Evolutionary conservation across 495 filamentous ascomycete genomes (phyloP).

Genomic region (Bryoglossum gracile): DNA sequence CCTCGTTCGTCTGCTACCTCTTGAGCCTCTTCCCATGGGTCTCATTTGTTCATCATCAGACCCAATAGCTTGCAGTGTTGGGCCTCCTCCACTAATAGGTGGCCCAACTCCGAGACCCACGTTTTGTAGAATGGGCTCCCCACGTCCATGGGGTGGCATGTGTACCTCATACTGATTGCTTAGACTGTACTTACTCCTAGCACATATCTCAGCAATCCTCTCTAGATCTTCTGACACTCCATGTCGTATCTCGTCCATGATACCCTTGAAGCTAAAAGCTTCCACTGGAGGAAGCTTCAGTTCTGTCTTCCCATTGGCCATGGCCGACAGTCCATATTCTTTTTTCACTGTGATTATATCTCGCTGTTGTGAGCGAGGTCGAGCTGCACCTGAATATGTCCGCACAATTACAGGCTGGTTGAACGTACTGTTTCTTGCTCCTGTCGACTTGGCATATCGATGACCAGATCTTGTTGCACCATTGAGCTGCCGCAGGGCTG

Average conservation of each 20-base stretch:
- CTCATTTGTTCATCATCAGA: conserved; percentile 39
- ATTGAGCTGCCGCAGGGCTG: conserved; percentile 27
- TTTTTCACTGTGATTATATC: conserved; percentile 24
- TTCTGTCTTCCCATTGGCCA: conserved; percentile 19
- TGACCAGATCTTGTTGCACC: conserved; percentile 26
- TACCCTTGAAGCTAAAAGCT: conserved; percentile 52
- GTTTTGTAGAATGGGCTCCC: conserved; percentile 30
- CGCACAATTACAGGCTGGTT: conserved; percentile 50
- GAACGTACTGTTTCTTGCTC: conserved; percentile 44
- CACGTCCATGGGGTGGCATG: conserved; percentile 45
- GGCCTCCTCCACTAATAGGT: conserved; percentile 23
- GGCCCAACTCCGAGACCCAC: conserved; percentile 10
- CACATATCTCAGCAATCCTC: conserved; percentile 52
- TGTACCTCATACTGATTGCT: conserved; percentile 56
- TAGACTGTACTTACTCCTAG: conserved; percentile 44
- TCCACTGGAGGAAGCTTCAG: conserved; percentile 42
- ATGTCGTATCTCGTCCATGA: conserved; percentile 41
- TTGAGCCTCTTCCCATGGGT: conserved; percentile 24
- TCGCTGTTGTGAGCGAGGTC: conserved; percentile 21
- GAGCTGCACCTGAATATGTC: conserved; percentile 39
- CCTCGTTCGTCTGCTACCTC: conserved; percentile 30
- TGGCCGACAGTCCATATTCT: conserved; percentile 18
- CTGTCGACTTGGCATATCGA: conserved; percentile 37
- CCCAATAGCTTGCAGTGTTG: conserved; percentile 42
- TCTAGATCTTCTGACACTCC: conserved; percentile 39